phyloP scores from a whole-genome alignment of 1,284 basidiomycete species.

The Mycosarcoma mackinlayi region DNA sequence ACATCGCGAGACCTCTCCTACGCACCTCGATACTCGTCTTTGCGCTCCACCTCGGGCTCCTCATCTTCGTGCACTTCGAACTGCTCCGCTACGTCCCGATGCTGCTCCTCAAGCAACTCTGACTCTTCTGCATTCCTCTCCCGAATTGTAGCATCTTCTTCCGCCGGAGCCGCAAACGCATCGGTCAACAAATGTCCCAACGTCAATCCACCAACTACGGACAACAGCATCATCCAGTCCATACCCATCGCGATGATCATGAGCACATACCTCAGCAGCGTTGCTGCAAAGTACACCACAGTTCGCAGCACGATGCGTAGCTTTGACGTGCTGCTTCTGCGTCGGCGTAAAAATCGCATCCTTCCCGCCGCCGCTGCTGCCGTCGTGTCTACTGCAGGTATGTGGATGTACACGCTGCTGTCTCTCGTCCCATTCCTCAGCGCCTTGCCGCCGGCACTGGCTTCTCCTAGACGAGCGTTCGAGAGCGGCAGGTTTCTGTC shows the following conservation, averaged over 20 bases:
- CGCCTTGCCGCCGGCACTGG: too few species aligned
- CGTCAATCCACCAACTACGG: constrained; percentile 13
- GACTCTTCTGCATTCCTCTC: neutral
- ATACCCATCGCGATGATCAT: constrained; percentile 49
- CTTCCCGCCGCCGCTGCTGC: too few species aligned
- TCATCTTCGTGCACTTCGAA: neutral
- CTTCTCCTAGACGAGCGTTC: neutral
- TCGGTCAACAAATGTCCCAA: constrained; percentile 19
- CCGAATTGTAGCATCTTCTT: too few species aligned
- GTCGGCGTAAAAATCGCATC: too few species aligned
- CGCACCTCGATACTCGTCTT: too few species aligned
- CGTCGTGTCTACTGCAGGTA: neutral
- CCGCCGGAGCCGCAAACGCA: neutral
- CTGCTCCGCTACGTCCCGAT: too few species aligned
- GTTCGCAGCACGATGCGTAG: constrained; percentile 7
- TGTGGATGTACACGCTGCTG: constrained; percentile 11
- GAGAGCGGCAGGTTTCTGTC: constrained; percentile 2
- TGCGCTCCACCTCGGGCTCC: constrained; percentile 3
- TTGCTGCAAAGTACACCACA: constrained; percentile 17
- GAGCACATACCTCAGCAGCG: constrained; percentile 30
- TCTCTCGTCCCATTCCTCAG: neutral
- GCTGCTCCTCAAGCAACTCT: constrained; percentile 4
- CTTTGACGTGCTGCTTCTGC: too few species aligned
- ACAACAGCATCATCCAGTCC: constrained; percentile 41
- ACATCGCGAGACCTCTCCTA: too few species aligned